Evolutionary conservation across 345 rosid genomes (phyloP), one percentile per base, ranked within the genome.

Genomic region (Lenwebbia sp.): DNA sequence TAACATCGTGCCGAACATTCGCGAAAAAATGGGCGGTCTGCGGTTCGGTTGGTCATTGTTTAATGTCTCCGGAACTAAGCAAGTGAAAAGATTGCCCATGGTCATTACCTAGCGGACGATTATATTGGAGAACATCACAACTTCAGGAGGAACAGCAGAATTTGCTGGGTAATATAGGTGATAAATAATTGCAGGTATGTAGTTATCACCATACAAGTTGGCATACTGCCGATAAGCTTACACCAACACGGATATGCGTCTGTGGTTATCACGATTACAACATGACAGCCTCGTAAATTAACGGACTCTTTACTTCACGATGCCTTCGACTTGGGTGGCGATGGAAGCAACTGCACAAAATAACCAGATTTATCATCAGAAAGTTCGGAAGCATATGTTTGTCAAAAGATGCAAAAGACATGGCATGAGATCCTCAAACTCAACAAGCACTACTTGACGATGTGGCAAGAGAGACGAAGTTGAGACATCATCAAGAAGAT

Each of bases 311-410:
- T 37, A 12, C 88, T 85, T 94, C 91, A 95, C 4, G 87, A 7
- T 50, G 89, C 82, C 94, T 95, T 95, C 12, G 94, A 86, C 89
- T 95, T 94, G 65, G 93, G 89, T 51, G 90, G 94, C 6, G 95
- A 87, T 26, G 98, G 98, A 84, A 95, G 96, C 53, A 94, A 86
- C 98, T 95, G 94, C 90, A 90, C 52, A 89, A 75, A 23, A 13
- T 65, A 62, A 25, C 83, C 51, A 60, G 30, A 49, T 19, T 40
- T 5, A 28, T 54, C 60, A 84, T 85, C 51, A 83, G 85, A 76
- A 60, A 21, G 30, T 54, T 54, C 13, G 5, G 10, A 2, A 14
- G 75, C 8, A 47, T 54, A 21, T 33, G 84, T 22, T 28, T 28
- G 57, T 53, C 15, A 28, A 84, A n/a, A 54, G 86, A 62, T 12